Evolutionary conservation across 768 basidiomycete species (phyloP), one percentile per base, ranked within the genome.

Genomic region (Leccinum arenicola): DNA sequence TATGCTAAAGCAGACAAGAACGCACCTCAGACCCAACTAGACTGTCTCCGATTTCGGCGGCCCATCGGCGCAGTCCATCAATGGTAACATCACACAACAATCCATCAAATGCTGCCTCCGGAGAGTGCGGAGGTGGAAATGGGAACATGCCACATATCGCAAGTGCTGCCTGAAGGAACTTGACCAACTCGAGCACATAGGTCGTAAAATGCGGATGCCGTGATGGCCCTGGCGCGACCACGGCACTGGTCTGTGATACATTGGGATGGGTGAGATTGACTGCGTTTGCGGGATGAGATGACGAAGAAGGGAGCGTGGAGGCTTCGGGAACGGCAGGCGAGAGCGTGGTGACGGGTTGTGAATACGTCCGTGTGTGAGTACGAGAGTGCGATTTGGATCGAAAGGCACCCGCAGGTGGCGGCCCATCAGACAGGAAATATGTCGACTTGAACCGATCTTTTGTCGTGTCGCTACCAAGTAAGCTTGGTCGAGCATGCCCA

Each of bases 11-110:
- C 54, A 54, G 17, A 15, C 11, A 60, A 52, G 25, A 36, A 55
- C 66, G 64, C 62, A 77, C 88, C 79, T 92, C 89, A 17, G 88
- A 75, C 33, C 81, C 80, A 57, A 87, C 69, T 62, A 79, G 80
- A 8, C 80, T 81, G 61, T 83, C 83, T 12, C 87, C 90, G 47
- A 93, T 78, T 49, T 84, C 82, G 14, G 78, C 66, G 31, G 84
- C 82, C 91, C 91, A 94, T 53, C 73, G 76, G 51, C 81, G 77
- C 35, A 94, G 82, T 6, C 85, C 90, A 27, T 87, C 84, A 27
- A 90, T 82, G 0, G 91, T 91, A 14, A 78, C 73, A 70, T 94
- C 90, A 68, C 91, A 93, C 23, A 94, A 74, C 14, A 94, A 77
- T 1, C 91, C 91, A 70, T 93, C 85, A 47, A 81, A 66, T 21